Evolutionary conservation across 1,284 basidiomycete species (phyloP), one percentile per base, ranked within the genome.

Genomic region (Entoloma clypeatum): DNA sequence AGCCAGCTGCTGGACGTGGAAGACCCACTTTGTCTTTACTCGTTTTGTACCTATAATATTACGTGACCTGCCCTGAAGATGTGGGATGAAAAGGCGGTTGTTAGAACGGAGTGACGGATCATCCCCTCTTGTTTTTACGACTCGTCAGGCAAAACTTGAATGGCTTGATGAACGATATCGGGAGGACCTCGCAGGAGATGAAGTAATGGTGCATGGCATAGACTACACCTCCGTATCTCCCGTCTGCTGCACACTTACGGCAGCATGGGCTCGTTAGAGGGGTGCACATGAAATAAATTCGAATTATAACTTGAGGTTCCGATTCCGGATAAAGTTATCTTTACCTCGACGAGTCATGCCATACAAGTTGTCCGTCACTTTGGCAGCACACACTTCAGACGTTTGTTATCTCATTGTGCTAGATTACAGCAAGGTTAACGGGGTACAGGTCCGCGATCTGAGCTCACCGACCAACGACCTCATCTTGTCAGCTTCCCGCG

Each of bases 271-370:
- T 85, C 85, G 85, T 88, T 85, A 79, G 79, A 36, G 79, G 77
- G 84, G 86, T 83, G 82, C 70, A 88, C 85, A 88, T 82, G 63
- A n/a, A n/a, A n/a, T n/a, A n/a, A n/a, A n/a, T n/a, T n/a, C n/a
- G n/a, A n/a, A n/a, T n/a, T n/a, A n/a, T n/a, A n/a, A n/a, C n/a
- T n/a, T n/a, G n/a, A n/a, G n/a, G 57, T 52, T 54, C 52, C 45
- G 28, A 46, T 41, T 49, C 45, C 16, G 43, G 41, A 41, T 45
- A 44, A 43, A 28, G 26, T 29, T 9, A 4, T n/a, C n/a, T n/a
- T n/a, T 22, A 29, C 24, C 5, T 14, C 36, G 16, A 34, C 29
- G 16, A 42, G 34, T 21, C n/a, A 89, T 88, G 85, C 79, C 81
- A 45, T 94, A 89, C 71, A 87, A 81, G 67, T 72, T 95, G 39